Evolutionary conservation across 2,329 filamentous ascomycete species (phyloP).

Genomic region (Stachybotrys chartarum): DNA sequence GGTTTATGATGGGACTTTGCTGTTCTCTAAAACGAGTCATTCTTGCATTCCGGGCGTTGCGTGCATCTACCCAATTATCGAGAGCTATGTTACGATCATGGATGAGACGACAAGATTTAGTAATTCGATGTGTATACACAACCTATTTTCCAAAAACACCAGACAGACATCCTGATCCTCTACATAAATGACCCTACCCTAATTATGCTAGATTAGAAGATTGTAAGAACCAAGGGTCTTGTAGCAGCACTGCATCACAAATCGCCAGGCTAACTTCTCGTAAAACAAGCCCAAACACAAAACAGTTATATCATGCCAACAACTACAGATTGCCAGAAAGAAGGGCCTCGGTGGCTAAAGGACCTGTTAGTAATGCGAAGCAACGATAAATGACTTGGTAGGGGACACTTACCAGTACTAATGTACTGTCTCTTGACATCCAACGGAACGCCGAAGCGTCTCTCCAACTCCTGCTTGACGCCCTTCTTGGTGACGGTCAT

Average conservation of each 20-base stretch:
- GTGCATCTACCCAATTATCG: too few species aligned
- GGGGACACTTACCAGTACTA: slow-evolving; percentile 65
- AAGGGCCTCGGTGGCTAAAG: slow-evolving; percentile 66
- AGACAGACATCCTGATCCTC: neutral
- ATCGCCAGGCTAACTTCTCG: neutral
- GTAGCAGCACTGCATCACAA: neutral
- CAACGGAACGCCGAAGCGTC: slow-evolving; percentile 77
- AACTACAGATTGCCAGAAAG: slow-evolving; percentile 66
- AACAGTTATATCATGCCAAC: neutral
- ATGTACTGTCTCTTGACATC: slow-evolving; percentile 91
- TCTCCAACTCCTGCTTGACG: slow-evolving; percentile 88
- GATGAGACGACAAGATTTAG: neutral
- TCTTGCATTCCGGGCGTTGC: too few species aligned
- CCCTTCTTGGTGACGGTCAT: slow-evolving; percentile 99
- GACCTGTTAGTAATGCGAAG: slow-evolving; percentile 8
- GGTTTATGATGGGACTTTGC: neutral
- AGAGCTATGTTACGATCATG: neutral
- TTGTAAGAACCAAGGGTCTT: neutral
- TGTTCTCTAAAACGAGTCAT: too few species aligned
- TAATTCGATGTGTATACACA: neutral
- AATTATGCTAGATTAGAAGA: slow-evolving; percentile 2
- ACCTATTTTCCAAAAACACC: neutral
- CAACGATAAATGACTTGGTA: neutral
- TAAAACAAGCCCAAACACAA: neutral
- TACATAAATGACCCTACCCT: neutral